Percentiles rank a stretch among this genome's conserved stretches.
Evolutionary conservation across 192 early-diverging fungal species (phyloP).

Genomic region (Funneliformis mosseae): DNA sequence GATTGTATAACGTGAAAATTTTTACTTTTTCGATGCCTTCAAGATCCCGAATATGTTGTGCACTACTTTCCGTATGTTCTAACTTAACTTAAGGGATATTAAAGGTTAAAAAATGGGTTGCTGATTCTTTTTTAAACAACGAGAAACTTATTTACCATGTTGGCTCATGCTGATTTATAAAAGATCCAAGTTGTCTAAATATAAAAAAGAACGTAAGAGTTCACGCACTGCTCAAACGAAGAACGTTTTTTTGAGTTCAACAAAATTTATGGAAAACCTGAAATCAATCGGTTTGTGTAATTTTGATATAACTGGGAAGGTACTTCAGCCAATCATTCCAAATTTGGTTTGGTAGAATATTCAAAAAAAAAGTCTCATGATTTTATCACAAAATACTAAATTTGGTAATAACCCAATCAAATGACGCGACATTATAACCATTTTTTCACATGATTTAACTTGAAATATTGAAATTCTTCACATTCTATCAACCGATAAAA

Average conservation of each 20-base stretch:
- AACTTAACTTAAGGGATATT: neutral
- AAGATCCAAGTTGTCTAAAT: neutral
- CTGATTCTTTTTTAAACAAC: neutral
- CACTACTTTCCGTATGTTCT: neutral
- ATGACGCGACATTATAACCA: neutral
- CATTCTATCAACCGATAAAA: neutral
- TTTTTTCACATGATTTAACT: neutral
- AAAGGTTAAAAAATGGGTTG: neutral
- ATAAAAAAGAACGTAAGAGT: neutral
- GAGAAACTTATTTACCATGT: neutral
- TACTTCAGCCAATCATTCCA: neutral
- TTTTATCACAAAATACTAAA: neutral
- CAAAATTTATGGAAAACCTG: too few species aligned
- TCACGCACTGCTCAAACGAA: neutral
- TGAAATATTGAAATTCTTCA: too few species aligned
- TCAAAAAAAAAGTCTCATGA: neutral
- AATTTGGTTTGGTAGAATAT: neutral
- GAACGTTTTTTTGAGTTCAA: too few species aligned
- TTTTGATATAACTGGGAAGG: too few species aligned
- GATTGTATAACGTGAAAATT: neutral
- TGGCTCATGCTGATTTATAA: neutral
- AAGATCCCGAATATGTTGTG: constrained; percentile 11
- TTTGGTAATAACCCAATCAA: neutral
- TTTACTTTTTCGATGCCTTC: constrained; percentile 24
- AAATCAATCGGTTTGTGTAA: too few species aligned